phyloP scores from a whole-genome alignment of 805 yeast species.

The Blastobotrys americana region DNA sequence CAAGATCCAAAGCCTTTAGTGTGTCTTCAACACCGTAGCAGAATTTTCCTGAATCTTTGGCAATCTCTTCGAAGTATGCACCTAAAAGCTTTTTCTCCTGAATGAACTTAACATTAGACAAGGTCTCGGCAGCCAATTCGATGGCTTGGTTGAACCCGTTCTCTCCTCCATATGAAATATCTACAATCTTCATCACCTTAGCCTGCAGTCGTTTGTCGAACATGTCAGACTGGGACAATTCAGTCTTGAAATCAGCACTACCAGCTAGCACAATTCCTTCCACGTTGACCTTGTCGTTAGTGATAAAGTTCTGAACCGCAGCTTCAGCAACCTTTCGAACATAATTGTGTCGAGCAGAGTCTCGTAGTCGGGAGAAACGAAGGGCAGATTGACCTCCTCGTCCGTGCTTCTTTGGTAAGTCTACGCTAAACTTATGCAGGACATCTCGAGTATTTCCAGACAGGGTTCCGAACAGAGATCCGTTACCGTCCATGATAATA shows the following conservation, averaged over 20 bases:
- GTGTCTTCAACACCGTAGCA: slow-evolving; percentile 98
- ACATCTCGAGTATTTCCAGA: slow-evolving; percentile 97
- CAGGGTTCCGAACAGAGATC: slow-evolving; percentile 89
- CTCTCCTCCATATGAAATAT: slow-evolving; percentile 98
- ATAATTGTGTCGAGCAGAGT: slow-evolving; percentile 97
- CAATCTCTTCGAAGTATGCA: slow-evolving; percentile 90
- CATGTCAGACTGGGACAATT: slow-evolving; percentile 84
- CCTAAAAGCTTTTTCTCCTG: slow-evolving; percentile 96
- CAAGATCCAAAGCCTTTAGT: slow-evolving; percentile 88
- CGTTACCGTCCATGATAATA: slow-evolving; percentile 99
- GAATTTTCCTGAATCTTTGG: slow-evolving; percentile 94
- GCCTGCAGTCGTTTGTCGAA: slow-evolving; percentile 85
- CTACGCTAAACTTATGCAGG: slow-evolving; percentile 92
- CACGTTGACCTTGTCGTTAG: slow-evolving; percentile 90
- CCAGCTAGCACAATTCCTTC: slow-evolving; percentile 96
- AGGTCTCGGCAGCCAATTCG: slow-evolving; percentile 93
- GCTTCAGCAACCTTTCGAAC: slow-evolving; percentile 97
- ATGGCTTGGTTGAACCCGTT: slow-evolving; percentile 99
- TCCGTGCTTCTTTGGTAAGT: slow-evolving; percentile 98
- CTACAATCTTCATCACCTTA: slow-evolving; percentile 86
- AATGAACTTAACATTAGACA: slow-evolving; percentile 93
- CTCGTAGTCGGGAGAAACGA: slow-evolving; percentile 98
- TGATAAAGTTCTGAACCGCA: slow-evolving; percentile 94
- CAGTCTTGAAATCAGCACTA: slow-evolving; percentile 97
- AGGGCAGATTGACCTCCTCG: slow-evolving; percentile 99